Base-by-base conservation (phyloP, 768 basidiomycete genomes). In the Mycena indigotica region DNA sequence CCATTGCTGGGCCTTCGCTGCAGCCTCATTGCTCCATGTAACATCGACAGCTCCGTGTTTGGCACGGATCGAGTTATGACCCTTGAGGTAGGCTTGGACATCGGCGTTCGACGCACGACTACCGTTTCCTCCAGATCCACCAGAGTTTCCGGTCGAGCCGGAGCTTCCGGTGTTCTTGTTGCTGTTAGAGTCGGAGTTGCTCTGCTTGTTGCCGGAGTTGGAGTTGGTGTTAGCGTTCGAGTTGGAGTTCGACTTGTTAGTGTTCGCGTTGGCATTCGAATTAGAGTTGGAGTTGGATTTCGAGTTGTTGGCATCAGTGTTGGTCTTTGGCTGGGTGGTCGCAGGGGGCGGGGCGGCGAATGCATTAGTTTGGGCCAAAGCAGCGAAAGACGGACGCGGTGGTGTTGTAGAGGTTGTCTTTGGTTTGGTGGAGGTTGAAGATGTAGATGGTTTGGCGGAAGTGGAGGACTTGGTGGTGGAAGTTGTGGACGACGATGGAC, bases 1-100 rank as follows among this genome's bases (percentile, higher is more conserved):
- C 86, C 88, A 90, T 54, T 79, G 67, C 66, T 86, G 82, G 5
- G 91, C 92, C 57, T 80, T 82, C n/a, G 69, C 66, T 1, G 88
- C 86, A 38, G 88, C 69, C 2, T 72, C 69, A 53, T 83, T 73
- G 68, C 75, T 85, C 89, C 90, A 94, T 0, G 80, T 81, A 45
- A 94, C 72, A 6, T 80, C 58, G 1, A 69, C 46, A 19, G 91
- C 92, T 39, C 87, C 88, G 66, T 91, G 87, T 54, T 80, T 69
- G 2, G 81, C 76, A 25, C 90, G 81, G 62, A 85, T 66, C 0
- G 72, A 66, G 74, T 92, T 93, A 74, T 91, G 89, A 10, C 73
- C 79, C 6, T 68, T 57, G 38, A 93, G 76, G 64, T 85, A 88
- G 3, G 75, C 69, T 32, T 78, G 64, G 23, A 81, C 77, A 64